Percentiles rank a stretch among this genome's conserved stretches.
These are phyloP conservation scores for Cystobasidiopsis lactophilus DNA, from an alignment of 768 basidiomycete genomes.

Conservation along the genomic window DNA sequence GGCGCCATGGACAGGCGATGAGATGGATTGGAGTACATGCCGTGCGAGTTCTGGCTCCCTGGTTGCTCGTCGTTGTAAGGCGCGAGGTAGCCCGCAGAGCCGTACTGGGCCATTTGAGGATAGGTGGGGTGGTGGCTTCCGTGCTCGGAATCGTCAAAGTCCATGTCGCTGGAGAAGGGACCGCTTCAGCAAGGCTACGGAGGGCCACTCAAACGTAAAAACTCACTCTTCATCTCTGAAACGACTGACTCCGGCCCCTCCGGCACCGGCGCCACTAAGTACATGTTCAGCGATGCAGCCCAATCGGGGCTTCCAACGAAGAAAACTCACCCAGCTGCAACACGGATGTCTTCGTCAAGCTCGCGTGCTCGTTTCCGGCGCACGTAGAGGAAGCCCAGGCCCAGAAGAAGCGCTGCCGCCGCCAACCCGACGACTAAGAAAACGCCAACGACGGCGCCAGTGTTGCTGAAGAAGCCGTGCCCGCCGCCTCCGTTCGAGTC, in stretches of 20 bases:
- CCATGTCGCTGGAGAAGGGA: not conserved
- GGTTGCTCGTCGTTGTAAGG: not conserved
- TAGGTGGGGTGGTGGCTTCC: slow-evolving; percentile 1
- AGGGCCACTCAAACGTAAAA: slow-evolving; percentile 2
- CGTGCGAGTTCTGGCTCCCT: not conserved
- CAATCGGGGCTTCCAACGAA: too few species aligned
- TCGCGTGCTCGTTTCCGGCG: slow-evolving; percentile 22
- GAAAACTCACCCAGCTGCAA: slow-evolving; percentile 18
- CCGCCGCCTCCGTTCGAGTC: not conserved
- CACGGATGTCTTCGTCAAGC: slow-evolving; percentile 22
- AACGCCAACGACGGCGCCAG: slow-evolving; percentile 47
- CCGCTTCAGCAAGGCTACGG: not conserved
- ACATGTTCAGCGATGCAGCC: too few species aligned
- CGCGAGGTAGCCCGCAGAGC: not conserved
- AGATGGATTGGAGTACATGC: not conserved
- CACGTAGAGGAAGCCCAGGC: slow-evolving; percentile 29
- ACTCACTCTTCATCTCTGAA: slow-evolving; percentile 14
- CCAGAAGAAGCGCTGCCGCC: slow-evolving; percentile 30
- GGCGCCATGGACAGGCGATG: not conserved
- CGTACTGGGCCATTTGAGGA: slow-evolving; percentile 10
- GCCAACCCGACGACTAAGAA: slow-evolving; percentile 55
- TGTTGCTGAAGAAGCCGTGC: slow-evolving; percentile 51
- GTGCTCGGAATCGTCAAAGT: slow-evolving; percentile 7
- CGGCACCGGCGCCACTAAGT: slow-evolving; percentile 20
- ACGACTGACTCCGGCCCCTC: slow-evolving; percentile 17